These are phyloP conservation scores for Melastoma candidum DNA, from an alignment of 441 rosid genomes.

Conservation along the genomic window DNA sequence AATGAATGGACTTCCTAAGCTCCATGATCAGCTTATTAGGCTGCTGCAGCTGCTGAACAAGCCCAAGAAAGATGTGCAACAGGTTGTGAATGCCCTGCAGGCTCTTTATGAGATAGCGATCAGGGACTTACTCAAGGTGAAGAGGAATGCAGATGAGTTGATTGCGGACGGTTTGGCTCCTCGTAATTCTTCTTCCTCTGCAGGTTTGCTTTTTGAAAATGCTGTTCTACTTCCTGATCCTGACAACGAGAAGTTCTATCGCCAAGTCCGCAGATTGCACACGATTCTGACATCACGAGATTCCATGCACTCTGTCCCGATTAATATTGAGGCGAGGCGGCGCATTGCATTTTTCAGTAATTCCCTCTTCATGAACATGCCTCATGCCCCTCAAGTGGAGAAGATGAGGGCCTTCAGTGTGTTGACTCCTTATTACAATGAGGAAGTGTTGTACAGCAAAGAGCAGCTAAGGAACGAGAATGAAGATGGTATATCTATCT, in stretches of 20 bases:
- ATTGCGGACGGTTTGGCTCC: conserved; percentile 62
- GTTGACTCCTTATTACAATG: conserved; percentile 82
- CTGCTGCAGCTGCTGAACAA: conserved; percentile 45
- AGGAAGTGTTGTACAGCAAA: conserved; percentile 74
- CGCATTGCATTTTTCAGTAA: conserved; percentile 88
- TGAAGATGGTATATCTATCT: conserved; percentile 83
- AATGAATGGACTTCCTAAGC: conserved; percentile 51
- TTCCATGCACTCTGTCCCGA: conserved; percentile 73
- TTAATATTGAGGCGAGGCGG: conserved; percentile 81
- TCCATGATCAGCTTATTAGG: conserved; percentile 53
- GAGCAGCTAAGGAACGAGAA: conserved; percentile 78
- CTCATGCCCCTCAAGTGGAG: conserved; percentile 95
- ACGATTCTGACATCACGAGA: conserved; percentile 73
- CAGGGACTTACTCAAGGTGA: conserved; percentile 57
- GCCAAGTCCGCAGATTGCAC: conserved; percentile 73
- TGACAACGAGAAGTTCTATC: conserved; percentile 52
- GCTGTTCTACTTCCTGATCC: conserved; percentile 56
- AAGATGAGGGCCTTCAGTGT: conserved; percentile 91
- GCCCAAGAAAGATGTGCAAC: conserved; percentile 39
- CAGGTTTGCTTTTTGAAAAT: conserved; percentile 54
- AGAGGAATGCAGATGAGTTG: conserved; percentile 46
- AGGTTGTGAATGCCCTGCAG: conserved; percentile 72
- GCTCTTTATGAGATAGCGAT: conserved; percentile 67
- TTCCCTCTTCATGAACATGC: conserved; percentile 93
- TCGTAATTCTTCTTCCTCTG: conserved; percentile 47